Evolutionary conservation across 1,139 yeast genomes (phyloP).

Genomic region (Debaryomyces robertsiae): DNA sequence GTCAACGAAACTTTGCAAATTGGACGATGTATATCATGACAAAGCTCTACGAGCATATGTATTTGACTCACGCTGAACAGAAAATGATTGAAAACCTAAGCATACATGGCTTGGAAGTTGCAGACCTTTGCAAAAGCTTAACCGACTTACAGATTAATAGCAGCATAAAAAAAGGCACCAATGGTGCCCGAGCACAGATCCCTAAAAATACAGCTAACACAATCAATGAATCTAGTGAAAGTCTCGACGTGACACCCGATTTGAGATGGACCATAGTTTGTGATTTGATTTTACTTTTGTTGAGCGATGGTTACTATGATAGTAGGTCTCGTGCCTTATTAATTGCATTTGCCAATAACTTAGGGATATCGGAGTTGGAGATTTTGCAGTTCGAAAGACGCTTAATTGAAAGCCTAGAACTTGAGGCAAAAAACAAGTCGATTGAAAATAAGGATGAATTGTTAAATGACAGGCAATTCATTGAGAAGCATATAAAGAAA

Average conservation of each 20-base stretch:
- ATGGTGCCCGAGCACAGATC: constrained; percentile 9
- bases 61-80: constrained; percentile 69
- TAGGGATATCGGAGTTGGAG: constrained; percentile 65
- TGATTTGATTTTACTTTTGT: constrained; percentile 76
- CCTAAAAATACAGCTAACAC: constrained; percentile 6
- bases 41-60: constrained; percentile 81
- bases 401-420: constrained; percentile 84
- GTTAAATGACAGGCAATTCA: constrained; percentile 72
- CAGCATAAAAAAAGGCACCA: constrained; percentile 20
- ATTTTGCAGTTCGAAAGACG: constrained; percentile 87
- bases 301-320: constrained; percentile 88
- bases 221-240: constrained; percentile 6
- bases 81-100: constrained; percentile 87
- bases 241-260: constrained; percentile 48
- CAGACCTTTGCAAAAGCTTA: constrained; percentile 67
- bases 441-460: constrained; percentile 64
- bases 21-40: constrained; percentile 82
- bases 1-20: constrained; percentile 78
- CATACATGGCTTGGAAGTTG: constrained; percentile 76
- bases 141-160: constrained; percentile 43
- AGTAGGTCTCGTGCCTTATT: constrained; percentile 81
- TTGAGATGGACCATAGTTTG: constrained; percentile 92
- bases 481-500: constrained; percentile 67
- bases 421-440: constrained; percentile 65
- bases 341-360: constrained; percentile 60